phyloP scores from a whole-genome alignment of 2,329 filamentous ascomycete species.

The Claviceps sp. region DNA sequence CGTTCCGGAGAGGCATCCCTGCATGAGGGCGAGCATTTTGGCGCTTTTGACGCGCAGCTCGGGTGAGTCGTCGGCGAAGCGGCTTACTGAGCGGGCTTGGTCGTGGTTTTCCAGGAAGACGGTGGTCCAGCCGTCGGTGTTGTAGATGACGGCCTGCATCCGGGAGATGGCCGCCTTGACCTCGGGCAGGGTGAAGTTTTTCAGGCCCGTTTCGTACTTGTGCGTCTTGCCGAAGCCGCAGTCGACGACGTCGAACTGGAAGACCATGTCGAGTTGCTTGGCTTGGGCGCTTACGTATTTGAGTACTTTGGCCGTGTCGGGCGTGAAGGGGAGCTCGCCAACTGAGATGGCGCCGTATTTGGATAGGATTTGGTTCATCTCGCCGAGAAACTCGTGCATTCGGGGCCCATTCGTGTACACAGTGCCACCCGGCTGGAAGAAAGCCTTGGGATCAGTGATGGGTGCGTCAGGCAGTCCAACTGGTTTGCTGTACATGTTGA shows the following conservation, averaged over 20 bases:
- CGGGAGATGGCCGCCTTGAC: constrained; percentile 33
- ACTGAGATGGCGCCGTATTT: constrained; percentile 56
- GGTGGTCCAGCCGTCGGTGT: constrained; percentile 48
- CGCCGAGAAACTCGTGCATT: constrained; percentile 53
- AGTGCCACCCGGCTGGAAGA: constrained; percentile 38
- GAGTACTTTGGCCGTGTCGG: constrained; percentile 42
- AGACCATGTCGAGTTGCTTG: constrained; percentile 55
- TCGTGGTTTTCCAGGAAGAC: constrained; percentile 55
- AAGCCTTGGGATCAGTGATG: constrained; percentile 30
- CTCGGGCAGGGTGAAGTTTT: constrained; percentile 31
- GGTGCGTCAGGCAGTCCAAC: constrained; percentile 45
- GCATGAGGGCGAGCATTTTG: constrained; percentile 45
- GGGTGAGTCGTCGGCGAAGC: constrained; percentile 37
- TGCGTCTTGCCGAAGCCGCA: constrained; percentile 38
- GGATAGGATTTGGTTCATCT: constrained; percentile 49
- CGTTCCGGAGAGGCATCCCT: constrained; percentile 41
- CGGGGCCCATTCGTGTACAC: constrained; percentile 54
- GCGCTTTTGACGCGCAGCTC: constrained; percentile 33
- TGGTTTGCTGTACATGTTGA: constrained; percentile 59
- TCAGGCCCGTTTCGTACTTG: constrained; percentile 36
- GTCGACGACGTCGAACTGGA: constrained; percentile 53
- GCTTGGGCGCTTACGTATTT: constrained; percentile 44
- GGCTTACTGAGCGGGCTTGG: constrained; percentile 43
- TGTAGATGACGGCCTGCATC: constrained; percentile 38
- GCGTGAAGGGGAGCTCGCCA: constrained; percentile 53